Conservation (phyloP, 345 rosid genomes). For the Populus tremula region DNA sequence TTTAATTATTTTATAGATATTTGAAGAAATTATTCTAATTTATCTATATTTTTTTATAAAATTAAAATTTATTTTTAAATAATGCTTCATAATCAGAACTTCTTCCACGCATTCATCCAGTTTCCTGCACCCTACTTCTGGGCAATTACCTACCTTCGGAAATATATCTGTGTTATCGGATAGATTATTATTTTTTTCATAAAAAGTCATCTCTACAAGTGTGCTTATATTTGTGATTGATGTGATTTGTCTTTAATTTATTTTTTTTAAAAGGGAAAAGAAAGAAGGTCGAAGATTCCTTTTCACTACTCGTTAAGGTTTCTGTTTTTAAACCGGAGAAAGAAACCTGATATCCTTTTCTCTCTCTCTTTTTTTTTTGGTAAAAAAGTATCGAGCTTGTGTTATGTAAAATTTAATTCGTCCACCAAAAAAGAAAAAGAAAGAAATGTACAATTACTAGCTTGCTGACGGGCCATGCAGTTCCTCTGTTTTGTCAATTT, state of each 20-base stretch:
- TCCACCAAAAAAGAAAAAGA: no score
- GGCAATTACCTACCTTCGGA: neutral
- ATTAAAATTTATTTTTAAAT: no score
- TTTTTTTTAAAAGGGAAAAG: neutral
- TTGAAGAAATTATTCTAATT: no score
- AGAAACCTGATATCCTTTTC: neutral
- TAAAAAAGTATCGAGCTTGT: neutral
- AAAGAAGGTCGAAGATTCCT: neutral
- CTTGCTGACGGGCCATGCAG: no score
- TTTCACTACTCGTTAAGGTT: no score
- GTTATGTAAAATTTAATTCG: no score
- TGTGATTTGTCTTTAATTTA: neutral
- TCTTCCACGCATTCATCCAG: neutral
- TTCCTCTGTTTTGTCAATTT: no score
- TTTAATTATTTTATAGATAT: no score
- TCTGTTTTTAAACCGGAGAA: neutral
- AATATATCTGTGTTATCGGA: neutral
- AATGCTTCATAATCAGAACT: no score
- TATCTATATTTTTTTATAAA: no score
- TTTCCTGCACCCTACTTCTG: neutral
- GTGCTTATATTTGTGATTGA: neutral
- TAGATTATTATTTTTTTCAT: no score
- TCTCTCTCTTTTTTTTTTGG: neutral
- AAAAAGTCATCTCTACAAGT: neutral
- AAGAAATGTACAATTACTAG: no score